Evolutionary conservation across 208 protist genomes (phyloP), one percentile per base, ranked within the genome.

Genomic region (Crithidia bombi): DNA sequence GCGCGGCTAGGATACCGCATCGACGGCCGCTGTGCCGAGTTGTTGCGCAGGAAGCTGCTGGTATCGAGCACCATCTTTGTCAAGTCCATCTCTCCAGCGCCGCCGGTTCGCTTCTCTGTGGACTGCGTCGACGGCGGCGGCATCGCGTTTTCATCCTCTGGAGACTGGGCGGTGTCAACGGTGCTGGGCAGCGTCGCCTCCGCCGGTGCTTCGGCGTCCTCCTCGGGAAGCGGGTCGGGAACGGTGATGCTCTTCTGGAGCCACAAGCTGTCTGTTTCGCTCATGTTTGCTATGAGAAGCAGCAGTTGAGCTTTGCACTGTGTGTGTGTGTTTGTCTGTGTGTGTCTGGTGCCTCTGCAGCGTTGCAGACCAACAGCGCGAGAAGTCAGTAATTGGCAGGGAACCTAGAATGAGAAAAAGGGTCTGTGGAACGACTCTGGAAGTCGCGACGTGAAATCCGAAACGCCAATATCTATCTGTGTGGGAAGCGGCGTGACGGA

Each of bases 161-260:
- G 39, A 23, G 54, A 30, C 35, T 49, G 35, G 26, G 52, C 2
- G 14, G 23, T 6, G 19, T 6, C 47, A 26, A 28, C 47, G 19
- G 26, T 26, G 11, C 23, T 32, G 1, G 44, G n/a, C 0, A 49
- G 33, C 23, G 63, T 56, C 9, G 63, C 58, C 19, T 51, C 46
- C 4, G 54, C 52, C 1, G 56, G 14, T 3, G 11, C 61, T 21
- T 28, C 25, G 21, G 65, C 19, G 26, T 57, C 75, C 35, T 67
- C 65, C 15, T 82, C 71, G 1, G 89, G 87, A 5, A 95, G 70
- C 0, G 90, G 89, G 47, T 97, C 89, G 3, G 82, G 55, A 14
- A 95, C 21, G 21, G 78, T 83, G 73, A 95, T 87, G 80, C 88
- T 95, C 54, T 89, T 83, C 65, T 94, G 92, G 12, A 95, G 82